Evolutionary conservation across 306 rosid species (phyloP).

Genomic region (Sindora glabra): DNA sequence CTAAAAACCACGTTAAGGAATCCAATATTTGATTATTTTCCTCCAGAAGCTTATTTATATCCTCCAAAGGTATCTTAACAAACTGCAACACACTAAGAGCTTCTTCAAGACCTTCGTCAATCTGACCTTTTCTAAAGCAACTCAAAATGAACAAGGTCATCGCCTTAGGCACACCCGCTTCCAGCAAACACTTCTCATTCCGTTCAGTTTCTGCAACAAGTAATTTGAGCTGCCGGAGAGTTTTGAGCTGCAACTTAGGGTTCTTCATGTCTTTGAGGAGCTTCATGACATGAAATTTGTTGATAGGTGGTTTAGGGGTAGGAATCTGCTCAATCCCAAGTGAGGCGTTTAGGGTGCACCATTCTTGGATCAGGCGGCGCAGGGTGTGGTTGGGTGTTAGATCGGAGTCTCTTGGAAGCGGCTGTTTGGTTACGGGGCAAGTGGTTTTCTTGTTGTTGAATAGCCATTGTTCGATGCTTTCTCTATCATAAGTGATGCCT

Average conservation of each 20-base stretch:
- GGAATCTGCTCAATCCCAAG: constrained; percentile 24
- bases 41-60: neutral
- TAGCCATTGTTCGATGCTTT: constrained; percentile 52
- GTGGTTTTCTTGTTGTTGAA: constrained; percentile 24
- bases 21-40: constrained; percentile 12
- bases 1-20: constrained; percentile 13
- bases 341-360: constrained; percentile 26
- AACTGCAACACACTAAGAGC: constrained; percentile 19
- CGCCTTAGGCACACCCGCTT: constrained; percentile 22
- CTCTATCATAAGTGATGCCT: constrained; percentile 63
- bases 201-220: constrained; percentile 22
- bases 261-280: constrained; percentile 13
- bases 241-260: constrained; percentile 10
- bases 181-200: constrained; percentile 22
- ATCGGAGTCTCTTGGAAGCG: constrained; percentile 14
- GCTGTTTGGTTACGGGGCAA: constrained; percentile 56
- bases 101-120: constrained; percentile 20
- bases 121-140: neutral
- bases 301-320: constrained; percentile 27
- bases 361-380: constrained; percentile 39
- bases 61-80: constrained; percentile 6
- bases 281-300: constrained; percentile 5
- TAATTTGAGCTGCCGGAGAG: neutral
- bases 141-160: constrained; percentile 4
- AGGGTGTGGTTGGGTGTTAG: constrained; percentile 40